Evolutionary conservation across 306 rosid species (phyloP).

Genomic region (Purshia tridentata): DNA sequence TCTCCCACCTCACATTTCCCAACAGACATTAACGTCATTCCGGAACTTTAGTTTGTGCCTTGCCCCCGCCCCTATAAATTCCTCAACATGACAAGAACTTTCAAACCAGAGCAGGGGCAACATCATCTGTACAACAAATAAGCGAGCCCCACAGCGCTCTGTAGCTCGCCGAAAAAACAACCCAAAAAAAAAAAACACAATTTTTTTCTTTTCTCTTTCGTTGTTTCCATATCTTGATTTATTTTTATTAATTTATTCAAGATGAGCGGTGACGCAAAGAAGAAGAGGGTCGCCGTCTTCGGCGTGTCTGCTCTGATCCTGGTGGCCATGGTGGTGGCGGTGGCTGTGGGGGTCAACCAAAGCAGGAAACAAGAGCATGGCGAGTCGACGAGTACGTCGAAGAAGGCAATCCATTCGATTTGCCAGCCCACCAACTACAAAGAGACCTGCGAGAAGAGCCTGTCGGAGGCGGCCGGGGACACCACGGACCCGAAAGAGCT

Average conservation of each 20-base stretch:
- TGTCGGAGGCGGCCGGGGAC: background rate
- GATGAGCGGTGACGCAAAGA: slow-evolving; percentile 16
- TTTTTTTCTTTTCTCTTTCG: too few species aligned
- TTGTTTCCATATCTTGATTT: too few species aligned
- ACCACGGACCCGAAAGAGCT: slow-evolving; percentile 45
- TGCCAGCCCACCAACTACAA: slow-evolving; percentile 55
- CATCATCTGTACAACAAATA: too few species aligned
- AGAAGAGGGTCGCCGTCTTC: slow-evolving; percentile 41
- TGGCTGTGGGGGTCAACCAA: slow-evolving; percentile 31
- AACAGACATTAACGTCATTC: too few species aligned
- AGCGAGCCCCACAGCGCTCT: too few species aligned
- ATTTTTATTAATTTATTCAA: background rate
- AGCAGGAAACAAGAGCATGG: background rate
- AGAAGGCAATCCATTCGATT: slow-evolving; percentile 29
- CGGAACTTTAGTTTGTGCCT: too few species aligned
- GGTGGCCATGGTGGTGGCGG: slow-evolving; percentile 52
- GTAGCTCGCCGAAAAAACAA: too few species aligned
- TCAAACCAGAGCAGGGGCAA: too few species aligned
- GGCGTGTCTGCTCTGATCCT: slow-evolving; percentile 34
- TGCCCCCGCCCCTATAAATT: too few species aligned
- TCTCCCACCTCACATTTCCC: too few species aligned
- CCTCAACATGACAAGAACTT: too few species aligned
- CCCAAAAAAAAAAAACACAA: too few species aligned
- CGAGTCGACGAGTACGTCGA: background rate
- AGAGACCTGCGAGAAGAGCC: slow-evolving; percentile 47